These are phyloP conservation scores for Vigna reflexopilosa DNA, from an alignment of 306 rosid genomes.

Conservation along the genomic window DNA sequence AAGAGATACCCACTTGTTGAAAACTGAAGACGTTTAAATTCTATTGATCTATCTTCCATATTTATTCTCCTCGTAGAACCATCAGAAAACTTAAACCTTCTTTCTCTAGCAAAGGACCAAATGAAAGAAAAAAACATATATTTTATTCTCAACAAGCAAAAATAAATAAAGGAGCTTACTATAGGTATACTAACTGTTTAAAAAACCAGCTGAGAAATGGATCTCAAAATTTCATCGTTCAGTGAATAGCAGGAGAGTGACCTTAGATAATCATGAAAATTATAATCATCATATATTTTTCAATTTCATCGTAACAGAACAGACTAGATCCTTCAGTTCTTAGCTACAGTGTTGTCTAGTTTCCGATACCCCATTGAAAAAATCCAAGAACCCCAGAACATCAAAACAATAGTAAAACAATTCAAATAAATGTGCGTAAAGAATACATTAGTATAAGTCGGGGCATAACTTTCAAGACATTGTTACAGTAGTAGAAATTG, in stretches of 20 bases:
- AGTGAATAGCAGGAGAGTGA: constrained; percentile 19
- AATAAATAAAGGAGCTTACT: background rate
- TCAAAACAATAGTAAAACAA: background rate
- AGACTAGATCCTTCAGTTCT: constrained; percentile 19
- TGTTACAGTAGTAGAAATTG: constrained; percentile 37
- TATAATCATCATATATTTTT: constrained; percentile 8
- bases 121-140: background rate
- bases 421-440: background rate
- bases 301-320: background rate
- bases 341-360: background rate
- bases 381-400: constrained; percentile 8
- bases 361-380: background rate
- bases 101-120: constrained; percentile 4
- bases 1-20: too few species aligned
- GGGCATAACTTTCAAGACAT: constrained; percentile 5
- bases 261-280: background rate
- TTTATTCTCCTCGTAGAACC: background rate
- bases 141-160: background rate
- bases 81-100: background rate
- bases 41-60: background rate
- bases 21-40: background rate
- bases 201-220: too few species aligned
- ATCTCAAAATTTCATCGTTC: background rate
- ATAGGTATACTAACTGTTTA: too few species aligned
- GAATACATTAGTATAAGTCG: background rate